Percentiles rank a stretch among this genome's conserved stretches.
Conservation (phyloP, 2,329 filamentous ascomycete species). For the Fusarium circinatum region DNA sequence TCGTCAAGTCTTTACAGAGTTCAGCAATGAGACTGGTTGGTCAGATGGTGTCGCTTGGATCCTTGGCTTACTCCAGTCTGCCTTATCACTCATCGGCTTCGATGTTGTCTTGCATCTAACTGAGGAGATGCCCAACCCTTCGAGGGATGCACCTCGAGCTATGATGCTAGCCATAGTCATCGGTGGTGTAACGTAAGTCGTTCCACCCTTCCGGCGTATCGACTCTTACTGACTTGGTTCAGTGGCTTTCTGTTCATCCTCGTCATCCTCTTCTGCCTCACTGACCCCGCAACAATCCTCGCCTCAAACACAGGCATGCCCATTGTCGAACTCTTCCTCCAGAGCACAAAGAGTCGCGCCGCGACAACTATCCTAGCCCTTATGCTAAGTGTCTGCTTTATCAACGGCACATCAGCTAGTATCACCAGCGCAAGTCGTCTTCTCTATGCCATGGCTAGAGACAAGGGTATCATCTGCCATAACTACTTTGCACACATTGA, state of each 20-base stretch:
- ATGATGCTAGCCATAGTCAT: conserved; percentile 56
- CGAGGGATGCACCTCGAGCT: conserved; percentile 53
- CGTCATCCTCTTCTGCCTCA: conserved; percentile 55
- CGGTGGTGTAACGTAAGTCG: conserved; percentile 52
- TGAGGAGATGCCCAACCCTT: conserved; percentile 58
- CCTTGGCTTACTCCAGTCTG: conserved; percentile 56
- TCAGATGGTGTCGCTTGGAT: conserved; percentile 59
- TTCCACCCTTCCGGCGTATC: too few species aligned
- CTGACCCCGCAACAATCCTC: conserved; percentile 50
- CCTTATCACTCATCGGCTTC: conserved; percentile 52
- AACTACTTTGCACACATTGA: conserved; percentile 22
- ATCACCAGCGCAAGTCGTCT: conserved; percentile 56
- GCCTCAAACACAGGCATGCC: conserved; percentile 55
- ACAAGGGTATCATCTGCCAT: conserved; percentile 29
- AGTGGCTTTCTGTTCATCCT: conserved; percentile 53
- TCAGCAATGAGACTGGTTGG: conserved; percentile 58
- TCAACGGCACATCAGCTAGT: conserved; percentile 54
- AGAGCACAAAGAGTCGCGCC: conserved; percentile 53
- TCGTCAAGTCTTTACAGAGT: conserved; percentile 55
- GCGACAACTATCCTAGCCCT: conserved; percentile 51
- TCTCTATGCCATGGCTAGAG: conserved; percentile 48
- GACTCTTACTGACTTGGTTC: neutral
- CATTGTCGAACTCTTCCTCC: conserved; percentile 57
- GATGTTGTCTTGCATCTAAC: conserved; percentile 58
- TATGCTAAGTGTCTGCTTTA: conserved; percentile 55